Evolutionary conservation across 352 stramenopile species (phyloP).

Genomic region (Phytophthora capsici): DNA sequence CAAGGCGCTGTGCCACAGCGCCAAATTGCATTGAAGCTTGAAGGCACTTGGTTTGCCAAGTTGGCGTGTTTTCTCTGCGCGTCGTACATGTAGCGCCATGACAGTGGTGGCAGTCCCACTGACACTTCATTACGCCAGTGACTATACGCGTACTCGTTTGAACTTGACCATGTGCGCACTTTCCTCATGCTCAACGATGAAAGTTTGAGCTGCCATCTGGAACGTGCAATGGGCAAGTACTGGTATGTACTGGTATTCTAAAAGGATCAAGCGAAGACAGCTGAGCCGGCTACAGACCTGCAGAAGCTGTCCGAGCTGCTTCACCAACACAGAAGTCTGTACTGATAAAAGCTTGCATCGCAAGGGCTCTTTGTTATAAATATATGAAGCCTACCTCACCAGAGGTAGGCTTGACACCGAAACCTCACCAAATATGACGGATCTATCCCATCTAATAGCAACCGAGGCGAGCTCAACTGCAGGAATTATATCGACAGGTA

Average conservation of each 20-base stretch:
- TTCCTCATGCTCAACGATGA: conserved; percentile 4
- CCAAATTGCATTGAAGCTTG: neutral
- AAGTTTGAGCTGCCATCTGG: no score
- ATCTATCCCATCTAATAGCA: conserved; percentile 36
- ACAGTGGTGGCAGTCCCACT: conserved; percentile 14
- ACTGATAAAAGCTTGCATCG: conserved; percentile 32
- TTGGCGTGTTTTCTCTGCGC: conserved; percentile 21
- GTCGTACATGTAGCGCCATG: conserved; percentile 13
- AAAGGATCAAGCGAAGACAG: conserved; percentile 23
- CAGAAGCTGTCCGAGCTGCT: conserved; percentile 8
- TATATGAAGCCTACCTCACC: conserved; percentile 29
- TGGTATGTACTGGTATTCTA: conserved; percentile 25
- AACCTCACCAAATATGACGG: conserved; percentile 37
- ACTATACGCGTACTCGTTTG: no score
- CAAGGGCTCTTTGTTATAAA: conserved; percentile 46
- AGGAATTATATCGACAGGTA: conserved; percentile 54
- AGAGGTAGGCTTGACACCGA: conserved; percentile 27
- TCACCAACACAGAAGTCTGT: conserved; percentile 4
- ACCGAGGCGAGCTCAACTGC: conserved; percentile 27
- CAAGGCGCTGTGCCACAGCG: neutral
- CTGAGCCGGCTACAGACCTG: neutral
- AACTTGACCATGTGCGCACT: no score
- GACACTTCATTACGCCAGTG: conserved; percentile 19
- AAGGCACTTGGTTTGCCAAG: conserved; percentile 7
- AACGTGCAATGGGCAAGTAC: no score